phyloP scores from a whole-genome alignment of 202 grass and related monocot genomes.

The Setaria italica region DNA sequence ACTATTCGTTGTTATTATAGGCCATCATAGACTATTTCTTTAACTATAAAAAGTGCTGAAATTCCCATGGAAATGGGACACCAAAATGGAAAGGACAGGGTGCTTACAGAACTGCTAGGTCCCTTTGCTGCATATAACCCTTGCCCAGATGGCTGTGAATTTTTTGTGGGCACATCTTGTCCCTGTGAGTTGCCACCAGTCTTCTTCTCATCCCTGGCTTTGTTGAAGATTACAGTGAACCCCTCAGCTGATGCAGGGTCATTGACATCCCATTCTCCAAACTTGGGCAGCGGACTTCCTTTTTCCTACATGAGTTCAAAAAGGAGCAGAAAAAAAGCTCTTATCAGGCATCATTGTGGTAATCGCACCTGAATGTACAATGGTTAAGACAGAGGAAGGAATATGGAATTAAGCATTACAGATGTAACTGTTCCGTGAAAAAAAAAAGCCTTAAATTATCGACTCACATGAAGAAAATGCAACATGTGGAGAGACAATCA shows the following conservation, averaged over 20 bases:
- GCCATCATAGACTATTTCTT: neutral
- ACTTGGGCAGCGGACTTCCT: constrained; percentile 62
- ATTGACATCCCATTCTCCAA: constrained; percentile 74
- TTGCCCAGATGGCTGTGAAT: constrained; percentile 31
- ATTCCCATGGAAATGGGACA: neutral
- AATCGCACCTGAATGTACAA: neutral
- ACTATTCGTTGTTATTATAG: neutral
- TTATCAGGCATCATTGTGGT: constrained; percentile 9
- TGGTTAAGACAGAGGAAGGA: neutral
- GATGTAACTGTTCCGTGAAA: neutral
- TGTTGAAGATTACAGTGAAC: constrained; percentile 71
- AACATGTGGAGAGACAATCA: neutral
- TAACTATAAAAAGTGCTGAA: neutral
- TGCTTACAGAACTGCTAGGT: constrained; percentile 41
- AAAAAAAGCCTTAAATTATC: neutral
- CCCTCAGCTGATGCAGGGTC: constrained; percentile 66
- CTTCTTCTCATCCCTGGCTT: constrained; percentile 70
- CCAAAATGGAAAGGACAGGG: neutral
- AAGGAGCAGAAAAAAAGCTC: neutral
- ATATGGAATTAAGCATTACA: neutral
- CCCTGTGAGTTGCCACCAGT: constrained; percentile 52
- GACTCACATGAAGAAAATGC: neutral
- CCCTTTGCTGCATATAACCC: constrained; percentile 31
- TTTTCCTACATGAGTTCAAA: constrained; percentile 46
- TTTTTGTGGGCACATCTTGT: constrained; percentile 34